Conservation (phyloP, 805 yeast species). For the Candida sanyiensis region DNA sequence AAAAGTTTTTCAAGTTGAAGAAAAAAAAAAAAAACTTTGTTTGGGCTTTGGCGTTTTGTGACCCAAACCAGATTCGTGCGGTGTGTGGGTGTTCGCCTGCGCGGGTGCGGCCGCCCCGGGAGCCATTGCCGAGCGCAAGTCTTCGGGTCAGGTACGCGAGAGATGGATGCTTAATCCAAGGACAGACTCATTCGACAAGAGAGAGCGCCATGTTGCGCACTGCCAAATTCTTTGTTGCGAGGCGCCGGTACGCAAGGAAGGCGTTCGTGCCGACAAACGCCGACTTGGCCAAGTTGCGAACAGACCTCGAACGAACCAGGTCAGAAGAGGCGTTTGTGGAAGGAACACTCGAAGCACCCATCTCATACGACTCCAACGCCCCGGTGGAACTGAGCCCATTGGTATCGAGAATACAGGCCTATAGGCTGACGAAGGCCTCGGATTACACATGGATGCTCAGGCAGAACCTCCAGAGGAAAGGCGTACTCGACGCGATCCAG, state of each 20-base stretch:
- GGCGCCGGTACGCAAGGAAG: no score
- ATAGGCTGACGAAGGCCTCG: slow-evolving; percentile 6
- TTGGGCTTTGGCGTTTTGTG: slow-evolving; percentile 1
- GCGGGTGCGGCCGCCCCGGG: no score
- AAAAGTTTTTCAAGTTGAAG: not conserved
- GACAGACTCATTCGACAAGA: no score
- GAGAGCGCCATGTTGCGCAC: no score
- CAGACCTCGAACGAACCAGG: not conserved
- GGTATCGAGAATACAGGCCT: not conserved
- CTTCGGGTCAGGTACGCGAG: no score
- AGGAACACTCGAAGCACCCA: not conserved
- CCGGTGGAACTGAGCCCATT: not conserved
- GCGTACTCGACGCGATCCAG: not conserved
- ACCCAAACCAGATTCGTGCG: slow-evolving; percentile 4
- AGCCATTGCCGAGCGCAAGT: no score
- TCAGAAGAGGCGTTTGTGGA: not conserved
- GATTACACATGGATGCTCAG: slow-evolving; percentile 12
- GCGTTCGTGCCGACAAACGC: not conserved
- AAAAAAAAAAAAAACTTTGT: slow-evolving; percentile 9
- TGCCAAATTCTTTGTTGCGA: no score
- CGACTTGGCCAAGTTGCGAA: not conserved
- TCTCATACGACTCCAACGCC: not conserved
- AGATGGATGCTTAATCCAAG: no score
- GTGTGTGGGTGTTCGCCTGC: slow-evolving; percentile 8
- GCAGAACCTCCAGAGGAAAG: not conserved